A percentile compares a stretch with the other conserved stretches of the same genome.
Conservation (phyloP, 1,284 basidiomycete genomes). For the Pholiota adiposa region DNA sequence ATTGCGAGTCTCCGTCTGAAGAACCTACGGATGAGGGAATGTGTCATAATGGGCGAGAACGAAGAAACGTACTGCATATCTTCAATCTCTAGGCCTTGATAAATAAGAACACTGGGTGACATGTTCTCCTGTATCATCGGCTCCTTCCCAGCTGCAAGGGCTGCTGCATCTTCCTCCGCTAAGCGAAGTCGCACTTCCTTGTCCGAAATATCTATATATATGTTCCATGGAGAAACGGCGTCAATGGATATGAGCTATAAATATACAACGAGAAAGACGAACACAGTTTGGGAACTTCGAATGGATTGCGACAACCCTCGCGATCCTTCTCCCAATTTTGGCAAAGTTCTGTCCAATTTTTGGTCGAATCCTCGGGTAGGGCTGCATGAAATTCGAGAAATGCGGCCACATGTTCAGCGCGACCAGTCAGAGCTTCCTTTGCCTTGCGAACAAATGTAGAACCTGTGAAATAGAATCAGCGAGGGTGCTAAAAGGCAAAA, state of each 20-base stretch:
- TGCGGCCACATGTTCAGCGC: conserved; percentile 6
- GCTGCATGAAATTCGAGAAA: conserved; percentile 14
- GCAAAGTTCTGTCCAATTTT: conserved; percentile 1
- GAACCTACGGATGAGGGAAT: not conserved
- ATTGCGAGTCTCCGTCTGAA: not conserved
- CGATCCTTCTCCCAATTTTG: conserved; percentile 6
- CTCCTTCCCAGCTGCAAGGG: not conserved
- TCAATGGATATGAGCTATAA: not conserved
- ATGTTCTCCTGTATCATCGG: conserved; percentile 3
- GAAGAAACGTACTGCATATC: conserved; percentile 7
- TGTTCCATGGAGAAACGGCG: not conserved
- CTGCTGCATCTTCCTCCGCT: conserved; percentile 7
- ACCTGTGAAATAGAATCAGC: not conserved
- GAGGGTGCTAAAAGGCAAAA: not conserved
- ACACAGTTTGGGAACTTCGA: too few species aligned
- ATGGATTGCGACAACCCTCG: too few species aligned
- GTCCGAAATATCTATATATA: not conserved
- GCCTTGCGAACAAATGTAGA: not conserved
- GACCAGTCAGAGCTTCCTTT: not conserved
- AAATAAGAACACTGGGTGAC: conserved; percentile 3
- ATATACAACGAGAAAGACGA: too few species aligned
- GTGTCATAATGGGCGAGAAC: not conserved
- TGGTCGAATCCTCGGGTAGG: not conserved
- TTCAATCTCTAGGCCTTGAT: conserved; percentile 12
- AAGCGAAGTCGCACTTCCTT: conserved; percentile 9